Evolutionary conservation across 108 stramenopile genomes (phyloP), one percentile per base, ranked within the genome.

Genomic region (Fragilaria radians): DNA sequence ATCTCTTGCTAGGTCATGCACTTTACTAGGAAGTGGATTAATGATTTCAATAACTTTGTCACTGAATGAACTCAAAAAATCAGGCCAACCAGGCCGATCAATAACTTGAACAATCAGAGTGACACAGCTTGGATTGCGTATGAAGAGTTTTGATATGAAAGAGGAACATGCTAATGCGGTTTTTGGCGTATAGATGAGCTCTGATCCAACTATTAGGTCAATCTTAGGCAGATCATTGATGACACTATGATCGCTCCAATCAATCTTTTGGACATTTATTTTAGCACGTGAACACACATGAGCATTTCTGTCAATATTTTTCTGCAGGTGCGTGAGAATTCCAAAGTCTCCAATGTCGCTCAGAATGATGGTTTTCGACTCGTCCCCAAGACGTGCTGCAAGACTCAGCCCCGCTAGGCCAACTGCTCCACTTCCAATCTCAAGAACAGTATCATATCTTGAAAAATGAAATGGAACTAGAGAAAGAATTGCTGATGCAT

Each of bases 401-500:
- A 53, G 58, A 3, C 61, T 65, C 14, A 79, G 48, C 18, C 78
- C 78, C 11, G 63, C 49, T 24, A 79, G 53, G 1, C 70, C 78
- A 4, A 74, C 66, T 14, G 78, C 78, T 4, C 78, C 78, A 68
- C 78, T 79, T 32, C 78, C 78, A 1, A 79, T 33, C 53, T 79
- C 78, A 29, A 79, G 29, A 5, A 59, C 56, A 28, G 61, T 46
- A 46, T 21, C 7, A 19, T 3, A 19, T 48, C 2, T 19, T 48
- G 47, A 23, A 22, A 23, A 33, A 22, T 30, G 25, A 4, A 57
- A 31, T 14, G 58, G 46, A 47, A 47, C 18, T 1, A 58, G 58
- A 2, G 66, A 32, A 31, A 79, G 32, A 28, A 79, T 60, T 0
- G 78, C 72, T 17, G 72, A 73, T 4, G 69, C 65, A 62, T 79